Percentiles rank a stretch among this genome's conserved stretches.
Evolutionary conservation across 106 monocot species (phyloP).

Genomic region (Dioscorea zingiberensis): DNA sequence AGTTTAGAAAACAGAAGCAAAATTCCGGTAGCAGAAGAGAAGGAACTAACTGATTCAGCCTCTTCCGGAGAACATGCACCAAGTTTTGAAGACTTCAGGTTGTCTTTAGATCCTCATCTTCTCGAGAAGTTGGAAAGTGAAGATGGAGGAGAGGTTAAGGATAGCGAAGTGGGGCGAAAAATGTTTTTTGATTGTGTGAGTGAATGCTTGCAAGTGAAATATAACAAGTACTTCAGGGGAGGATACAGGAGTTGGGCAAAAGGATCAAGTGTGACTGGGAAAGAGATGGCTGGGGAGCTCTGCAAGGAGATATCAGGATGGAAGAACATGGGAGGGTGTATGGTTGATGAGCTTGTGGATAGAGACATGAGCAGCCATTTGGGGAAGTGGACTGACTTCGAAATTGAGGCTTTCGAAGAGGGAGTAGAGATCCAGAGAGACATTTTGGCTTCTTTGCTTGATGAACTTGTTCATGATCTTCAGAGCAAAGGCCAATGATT

Average conservation of each 20-base stretch:
- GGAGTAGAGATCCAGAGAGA: slow-evolving; percentile 46
- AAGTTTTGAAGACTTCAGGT: slow-evolving; percentile 2
- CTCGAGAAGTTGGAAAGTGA: slow-evolving; percentile 51
- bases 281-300: slow-evolving; percentile 38
- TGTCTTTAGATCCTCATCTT: slow-evolving; percentile 26
- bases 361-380: slow-evolving; percentile 68
- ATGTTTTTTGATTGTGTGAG: slow-evolving; percentile 63
- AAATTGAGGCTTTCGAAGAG: slow-evolving; percentile 52
- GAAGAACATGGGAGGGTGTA: slow-evolving; percentile 54
- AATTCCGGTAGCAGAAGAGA: slow-evolving; percentile 23
- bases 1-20: slow-evolving; percentile 3
- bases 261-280: slow-evolving; percentile 21
- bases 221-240: slow-evolving; percentile 37
- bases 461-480: slow-evolving; percentile 63
- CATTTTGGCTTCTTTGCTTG: slow-evolving; percentile 45
- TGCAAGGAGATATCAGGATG: slow-evolving; percentile 50
- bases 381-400: slow-evolving; percentile 80
- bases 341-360: slow-evolving; percentile 89
- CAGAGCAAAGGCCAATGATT: background rate
- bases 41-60: slow-evolving; percentile 33
- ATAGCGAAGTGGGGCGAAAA: slow-evolving; percentile 37
- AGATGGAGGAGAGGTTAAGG: slow-evolving; percentile 10
- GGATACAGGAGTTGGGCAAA: slow-evolving; percentile 56
- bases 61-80: slow-evolving; percentile 15
- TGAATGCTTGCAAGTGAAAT: slow-evolving; percentile 55